Evolutionary conservation across 495 filamentous ascomycete species (phyloP).

Genomic region (Emericellopsis terricola): DNA sequence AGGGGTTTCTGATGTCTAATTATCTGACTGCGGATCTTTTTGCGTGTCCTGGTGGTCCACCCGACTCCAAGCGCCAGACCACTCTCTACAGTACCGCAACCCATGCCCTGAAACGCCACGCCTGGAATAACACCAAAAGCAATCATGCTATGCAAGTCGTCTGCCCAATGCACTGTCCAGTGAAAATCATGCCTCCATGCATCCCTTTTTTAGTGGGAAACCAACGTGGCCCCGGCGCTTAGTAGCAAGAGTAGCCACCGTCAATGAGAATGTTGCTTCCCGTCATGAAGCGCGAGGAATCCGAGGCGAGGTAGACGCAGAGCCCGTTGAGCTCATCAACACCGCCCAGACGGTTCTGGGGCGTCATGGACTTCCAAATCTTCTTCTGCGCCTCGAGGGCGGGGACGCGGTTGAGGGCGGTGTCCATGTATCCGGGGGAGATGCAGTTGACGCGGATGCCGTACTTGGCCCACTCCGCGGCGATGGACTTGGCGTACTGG

Average conservation of each 20-base stretch:
- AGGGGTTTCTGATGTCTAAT: too few relatives aligned
- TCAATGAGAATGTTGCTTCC: slow-evolving; percentile 62
- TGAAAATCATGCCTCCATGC: too few relatives aligned
- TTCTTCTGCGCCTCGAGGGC: slow-evolving; percentile 59
- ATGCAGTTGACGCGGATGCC: slow-evolving; percentile 63
- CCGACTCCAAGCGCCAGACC: too few relatives aligned
- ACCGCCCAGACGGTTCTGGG: slow-evolving; percentile 50
- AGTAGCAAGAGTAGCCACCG: slow-evolving; percentile 36
- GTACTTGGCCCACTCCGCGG: slow-evolving; percentile 64
- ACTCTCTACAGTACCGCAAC: too few relatives aligned
- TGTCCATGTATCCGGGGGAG: slow-evolving; percentile 70
- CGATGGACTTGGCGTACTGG: slow-evolving; percentile 57
- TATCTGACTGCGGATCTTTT: too few relatives aligned
- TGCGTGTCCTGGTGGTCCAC: too few relatives aligned
- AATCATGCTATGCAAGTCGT: too few relatives aligned
- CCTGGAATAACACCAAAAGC: too few relatives aligned
- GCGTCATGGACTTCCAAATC: slow-evolving; percentile 61
- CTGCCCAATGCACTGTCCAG: too few relatives aligned
- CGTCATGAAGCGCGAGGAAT: slow-evolving; percentile 60
- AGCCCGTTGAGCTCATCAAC: slow-evolving; percentile 65
- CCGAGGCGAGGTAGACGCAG: slow-evolving; percentile 59
- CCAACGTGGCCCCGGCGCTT: slow-evolving; percentile 4
- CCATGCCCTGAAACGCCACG: too few relatives aligned
- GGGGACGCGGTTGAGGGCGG: slow-evolving; percentile 52
- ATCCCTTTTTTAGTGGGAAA: too few relatives aligned